Evolutionary conservation across 2,329 filamentous ascomycete species (phyloP), one percentile per base, ranked within the genome.

Genomic region (Colletotrichum sp.): DNA sequence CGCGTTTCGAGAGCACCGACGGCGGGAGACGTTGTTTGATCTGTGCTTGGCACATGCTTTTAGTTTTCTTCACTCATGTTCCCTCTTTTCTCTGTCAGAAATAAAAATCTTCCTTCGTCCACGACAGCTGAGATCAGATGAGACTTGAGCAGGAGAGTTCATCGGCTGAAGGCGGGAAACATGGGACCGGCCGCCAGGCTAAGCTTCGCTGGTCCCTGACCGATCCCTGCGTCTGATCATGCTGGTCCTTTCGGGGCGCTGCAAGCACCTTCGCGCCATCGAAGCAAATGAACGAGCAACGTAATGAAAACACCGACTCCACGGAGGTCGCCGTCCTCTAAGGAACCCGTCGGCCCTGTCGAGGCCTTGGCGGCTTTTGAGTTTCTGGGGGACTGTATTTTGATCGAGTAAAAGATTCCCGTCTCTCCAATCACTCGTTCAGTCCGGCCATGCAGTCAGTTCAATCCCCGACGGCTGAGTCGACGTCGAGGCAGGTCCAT

Each of bases 141-240:
- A 44, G 55, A 69, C 67, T 13, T 28, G 12, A 18, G 55, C n/a
- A 52, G 9, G 10, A 21, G 18, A 44, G 26, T 30, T 66, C 63
- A 52, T 66, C 36, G 39, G 24, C 34, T n/a, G 30, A 28, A 28
- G 26, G 36, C 28, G 36, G 34, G 39, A 49, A 66, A 55, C 66
- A 36, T 64, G 7, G 39, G 66, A 64, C 63, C 34, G 34, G 49
- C 30, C 26, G 30, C 66, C 36, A n/a, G 24, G 49, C 36, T 68
- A 76, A 76, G 73, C 73, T 76, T 73, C 57, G 70, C 70, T 64
- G 39, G 59, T 60, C 64, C 73, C 64, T 68, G 63, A 28, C 55
- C 26, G 64, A 69, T 60, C 73, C 73, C 64, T 76, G 64, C 49
- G 21, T 52, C 57, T 64, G 32, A 68, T 69, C 70, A 39, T 63